phyloP scores from a whole-genome alignment of 805 yeast species.

The Lipomyces oligophaga region DNA sequence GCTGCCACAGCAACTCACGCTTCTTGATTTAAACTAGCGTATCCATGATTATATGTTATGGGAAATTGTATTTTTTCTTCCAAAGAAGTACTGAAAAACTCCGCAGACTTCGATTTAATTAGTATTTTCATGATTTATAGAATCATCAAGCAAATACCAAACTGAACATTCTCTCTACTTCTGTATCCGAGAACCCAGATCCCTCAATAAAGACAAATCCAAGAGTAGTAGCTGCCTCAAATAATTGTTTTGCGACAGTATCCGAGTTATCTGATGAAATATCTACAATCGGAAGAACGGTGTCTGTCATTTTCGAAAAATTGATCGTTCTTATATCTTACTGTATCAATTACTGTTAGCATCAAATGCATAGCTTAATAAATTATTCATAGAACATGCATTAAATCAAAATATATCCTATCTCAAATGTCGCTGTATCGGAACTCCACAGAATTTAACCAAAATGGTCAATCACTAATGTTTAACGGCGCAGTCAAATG shows the following conservation, averaged over 20 bases:
- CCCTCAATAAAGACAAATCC: slow-evolving; percentile 69
- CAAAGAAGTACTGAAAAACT: slow-evolving; percentile 50
- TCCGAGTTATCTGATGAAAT: slow-evolving; percentile 43
- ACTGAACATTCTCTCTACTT: slow-evolving; percentile 50
- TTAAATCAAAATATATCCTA: too few relatives aligned
- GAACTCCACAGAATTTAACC: too few relatives aligned
- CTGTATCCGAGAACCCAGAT: slow-evolving; percentile 55
- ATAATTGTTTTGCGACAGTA: slow-evolving; percentile 48
- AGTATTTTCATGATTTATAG: neutral
- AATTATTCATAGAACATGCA: too few relatives aligned
- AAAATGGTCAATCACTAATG: too few relatives aligned
- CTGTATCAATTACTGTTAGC: too few relatives aligned
- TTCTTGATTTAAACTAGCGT: slow-evolving; percentile 54
- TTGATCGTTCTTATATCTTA: too few relatives aligned
- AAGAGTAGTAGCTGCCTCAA: slow-evolving; percentile 57
- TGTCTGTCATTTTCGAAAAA: neutral
- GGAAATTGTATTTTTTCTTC: slow-evolving; percentile 49
- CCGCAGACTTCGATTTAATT: slow-evolving; percentile 37
- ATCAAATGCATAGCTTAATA: too few relatives aligned
- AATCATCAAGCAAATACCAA: slow-evolving; percentile 29
- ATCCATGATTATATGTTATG: slow-evolving; percentile 61
- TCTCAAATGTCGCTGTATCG: too few relatives aligned
- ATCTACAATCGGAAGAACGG: slow-evolving; percentile 43
- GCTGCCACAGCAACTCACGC: slow-evolving; percentile 36
- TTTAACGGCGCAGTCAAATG: too few relatives aligned